Conservation (phyloP, 306 rosid species). For the Crotalaria pallida region DNA sequence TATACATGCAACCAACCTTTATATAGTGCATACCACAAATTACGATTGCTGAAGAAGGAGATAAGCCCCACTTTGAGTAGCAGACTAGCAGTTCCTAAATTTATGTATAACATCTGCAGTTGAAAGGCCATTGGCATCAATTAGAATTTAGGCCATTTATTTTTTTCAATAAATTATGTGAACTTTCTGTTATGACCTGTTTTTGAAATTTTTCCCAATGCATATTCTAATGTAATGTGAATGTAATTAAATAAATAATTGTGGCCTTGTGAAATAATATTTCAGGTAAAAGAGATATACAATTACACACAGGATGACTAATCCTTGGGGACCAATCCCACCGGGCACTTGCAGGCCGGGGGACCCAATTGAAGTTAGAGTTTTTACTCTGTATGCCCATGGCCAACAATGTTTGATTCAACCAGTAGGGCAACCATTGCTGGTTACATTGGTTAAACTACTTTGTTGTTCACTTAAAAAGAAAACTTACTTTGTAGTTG, state of each 20-base stretch:
- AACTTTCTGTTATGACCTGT: not conserved
- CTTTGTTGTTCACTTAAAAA: no score
- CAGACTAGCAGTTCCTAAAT: not conserved
- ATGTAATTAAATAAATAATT: constrained; percentile 9
- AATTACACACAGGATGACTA: constrained; percentile 89
- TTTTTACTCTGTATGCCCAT: no score
- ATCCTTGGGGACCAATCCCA: no score
- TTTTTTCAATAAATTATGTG: not conserved
- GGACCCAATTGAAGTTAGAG: no score
- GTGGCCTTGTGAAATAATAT: constrained; percentile 24
- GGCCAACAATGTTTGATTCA: no score
- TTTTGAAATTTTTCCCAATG: not conserved
- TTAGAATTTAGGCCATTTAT: not conserved
- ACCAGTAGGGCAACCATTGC: no score
- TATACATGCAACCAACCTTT: not conserved
- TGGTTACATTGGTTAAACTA: not conserved
- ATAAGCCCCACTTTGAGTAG: not conserved
- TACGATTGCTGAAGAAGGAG: not conserved
- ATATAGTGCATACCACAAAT: not conserved
- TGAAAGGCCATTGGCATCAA: not conserved
- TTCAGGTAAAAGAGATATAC: constrained; percentile 91
- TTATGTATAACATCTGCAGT: not conserved
- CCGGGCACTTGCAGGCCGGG: no score
- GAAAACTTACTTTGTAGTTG: not conserved
- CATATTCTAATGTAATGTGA: not conserved